Evolutionary conservation across 352 stramenopile species (phyloP), one percentile per base, ranked within the genome.

Genomic region (Phytophthora niederhauseri): DNA sequence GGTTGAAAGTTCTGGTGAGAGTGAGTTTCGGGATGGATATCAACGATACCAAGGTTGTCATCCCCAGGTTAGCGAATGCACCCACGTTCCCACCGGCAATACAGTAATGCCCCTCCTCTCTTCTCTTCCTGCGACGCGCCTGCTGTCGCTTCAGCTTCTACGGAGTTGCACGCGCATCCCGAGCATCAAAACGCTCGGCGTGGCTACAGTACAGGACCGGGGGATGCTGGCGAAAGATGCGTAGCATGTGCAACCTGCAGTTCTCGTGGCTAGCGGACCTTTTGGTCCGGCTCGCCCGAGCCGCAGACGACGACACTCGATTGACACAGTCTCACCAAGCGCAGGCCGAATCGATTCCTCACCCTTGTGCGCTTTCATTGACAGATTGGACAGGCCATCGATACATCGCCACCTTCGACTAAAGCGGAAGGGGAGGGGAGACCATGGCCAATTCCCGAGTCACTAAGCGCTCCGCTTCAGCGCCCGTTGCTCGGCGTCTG

Each of bases 71-170:
- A 34, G 30, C 6, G 12, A 20, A 60, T 19, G 34, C 51, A 72
- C 34, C 59, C 66, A 64, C 48, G 31, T 53, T 65, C 66, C 49
- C 43, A 26, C 38, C 12, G 38, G 38, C 19, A 26, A 54, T n/a
- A n/a, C n/a, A n/a, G n/a, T n/a, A n/a, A n/a, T 66, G 61, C 55
- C 14, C 26, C 22, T 62, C 61, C 7, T 45, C 14, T 45, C 30
- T 65, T 46, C 41, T 69, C 55, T 70, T 73, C 61, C 66, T 70
- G 61, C 55, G 61, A 73, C 49, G 62, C 57, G 31, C 62, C 67
- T 75, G 67, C 67, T 74, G 67, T 73, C 70, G 49, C 50, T 66
- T 70, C 30, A 62, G 67, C 24, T 75, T 74, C 59, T 75, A 75
- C 67, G 62, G 67, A 75, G 67, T 53, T 71, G 67, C 55, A 60